phyloP scores from a whole-genome alignment of 306 rosid species.

The Dicorynia guianensis region DNA sequence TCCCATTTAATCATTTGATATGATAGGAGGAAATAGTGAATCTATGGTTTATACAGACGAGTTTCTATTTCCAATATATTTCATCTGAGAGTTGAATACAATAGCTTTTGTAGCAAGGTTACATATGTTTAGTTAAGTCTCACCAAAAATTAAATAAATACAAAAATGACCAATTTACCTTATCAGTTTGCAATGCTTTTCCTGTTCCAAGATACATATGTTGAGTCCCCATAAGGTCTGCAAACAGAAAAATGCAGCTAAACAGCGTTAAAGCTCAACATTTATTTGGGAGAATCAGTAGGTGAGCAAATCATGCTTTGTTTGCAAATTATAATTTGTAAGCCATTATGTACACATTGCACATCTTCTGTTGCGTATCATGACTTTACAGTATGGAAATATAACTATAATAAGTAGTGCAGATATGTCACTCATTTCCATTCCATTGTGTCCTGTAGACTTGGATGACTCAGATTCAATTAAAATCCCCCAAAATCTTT shows the following conservation, averaged over 20 bases:
- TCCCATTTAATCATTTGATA: neutral
- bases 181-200: constrained; percentile 52
- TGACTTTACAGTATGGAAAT: neutral
- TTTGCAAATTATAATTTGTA: neutral
- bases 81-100: constrained; percentile 40
- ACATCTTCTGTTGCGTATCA: constrained; percentile 14
- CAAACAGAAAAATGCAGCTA: constrained; percentile 34
- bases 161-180: constrained; percentile 30
- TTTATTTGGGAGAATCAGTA: constrained; percentile 21
- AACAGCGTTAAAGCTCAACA: constrained; percentile 13
- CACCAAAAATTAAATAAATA: neutral
- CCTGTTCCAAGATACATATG: constrained; percentile 61
- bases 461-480: constrained; percentile 13
- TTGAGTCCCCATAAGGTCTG: constrained; percentile 60
- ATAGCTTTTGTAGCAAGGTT: neutral
- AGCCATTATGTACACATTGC: too few relatives aligned
- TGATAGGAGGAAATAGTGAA: neutral
- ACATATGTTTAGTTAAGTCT: constrained; percentile 8
- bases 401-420: neutral
- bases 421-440: neutral
- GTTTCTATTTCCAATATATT: constrained; percentile 12
- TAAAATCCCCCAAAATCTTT: neutral
- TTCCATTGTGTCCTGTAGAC: neutral
- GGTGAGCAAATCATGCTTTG: neutral
- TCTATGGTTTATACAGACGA: neutral